Evolutionary conservation across 2,329 filamentous ascomycete genomes (phyloP).

Genomic region (Pseudogymnoascus sp.): DNA sequence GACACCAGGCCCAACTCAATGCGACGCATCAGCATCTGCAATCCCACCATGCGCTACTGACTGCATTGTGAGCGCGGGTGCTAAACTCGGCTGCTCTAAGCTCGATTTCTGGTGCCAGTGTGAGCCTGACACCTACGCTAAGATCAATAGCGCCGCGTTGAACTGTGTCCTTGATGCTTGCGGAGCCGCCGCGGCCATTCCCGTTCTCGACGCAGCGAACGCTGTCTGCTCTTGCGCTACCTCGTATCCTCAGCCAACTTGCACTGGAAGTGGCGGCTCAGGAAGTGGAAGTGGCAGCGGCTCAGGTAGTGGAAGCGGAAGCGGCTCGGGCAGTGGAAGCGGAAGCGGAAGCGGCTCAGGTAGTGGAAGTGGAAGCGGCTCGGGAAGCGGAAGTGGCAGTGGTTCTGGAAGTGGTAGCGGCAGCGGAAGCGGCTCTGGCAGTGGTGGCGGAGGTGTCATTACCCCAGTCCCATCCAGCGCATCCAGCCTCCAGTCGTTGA

Average conservation of each 20-base stretch:
- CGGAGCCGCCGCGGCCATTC: no score
- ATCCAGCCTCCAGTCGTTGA: not conserved
- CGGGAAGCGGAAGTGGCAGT: not conserved
- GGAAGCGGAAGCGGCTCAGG: not conserved
- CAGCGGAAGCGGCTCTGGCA: not conserved
- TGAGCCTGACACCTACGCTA: not conserved
- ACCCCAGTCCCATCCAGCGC: conserved; percentile 2
- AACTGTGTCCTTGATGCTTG: not conserved
- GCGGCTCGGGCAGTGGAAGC: not conserved
- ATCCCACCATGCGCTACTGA: not conserved
- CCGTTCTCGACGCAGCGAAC: not conserved
- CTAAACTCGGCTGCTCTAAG: not conserved
- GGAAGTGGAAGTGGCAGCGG: not conserved
- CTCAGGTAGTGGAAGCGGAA: not conserved
- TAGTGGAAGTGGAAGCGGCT: not conserved
- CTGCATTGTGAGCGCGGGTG: not conserved
- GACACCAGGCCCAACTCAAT: not conserved
- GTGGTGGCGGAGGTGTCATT: not conserved
- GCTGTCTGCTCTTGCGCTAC: not conserved
- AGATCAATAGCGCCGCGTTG: not conserved
- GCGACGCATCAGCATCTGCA: not conserved
- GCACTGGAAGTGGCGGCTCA: not conserved
- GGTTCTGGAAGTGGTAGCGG: not conserved
- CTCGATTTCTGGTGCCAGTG: not conserved
- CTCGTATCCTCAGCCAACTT: not conserved